Conservation (phyloP, 2,329 filamentous ascomycete species). For the Colletotrichum lini region DNA sequence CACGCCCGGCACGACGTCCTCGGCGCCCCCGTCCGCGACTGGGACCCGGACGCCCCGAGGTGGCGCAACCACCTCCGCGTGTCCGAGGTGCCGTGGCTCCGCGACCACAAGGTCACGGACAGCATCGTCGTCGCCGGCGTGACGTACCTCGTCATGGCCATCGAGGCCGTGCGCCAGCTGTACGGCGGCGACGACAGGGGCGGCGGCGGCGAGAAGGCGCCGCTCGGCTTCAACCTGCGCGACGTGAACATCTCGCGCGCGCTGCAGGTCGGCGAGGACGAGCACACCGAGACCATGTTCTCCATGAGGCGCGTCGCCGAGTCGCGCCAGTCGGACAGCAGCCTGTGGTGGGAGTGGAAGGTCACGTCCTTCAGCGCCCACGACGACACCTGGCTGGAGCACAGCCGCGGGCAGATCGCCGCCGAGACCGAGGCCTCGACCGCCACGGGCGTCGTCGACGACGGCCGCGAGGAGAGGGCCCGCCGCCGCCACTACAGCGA, state of each 20-base stretch:
- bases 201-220: too few relatives aligned
- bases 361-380: conserved; percentile 25
- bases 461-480: not conserved
- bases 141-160: conserved; percentile 50
- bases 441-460: not conserved
- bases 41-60: conserved; percentile 17
- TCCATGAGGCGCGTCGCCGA: conserved; percentile 33
- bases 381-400: conserved; percentile 28
- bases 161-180: conserved; percentile 42
- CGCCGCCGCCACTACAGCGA: conserved; percentile 6
- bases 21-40: conserved; percentile 24
- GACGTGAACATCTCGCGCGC: conserved; percentile 42
- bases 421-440: conserved; percentile 37
- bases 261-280: conserved; percentile 33
- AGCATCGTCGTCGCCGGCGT: conserved; percentile 57
- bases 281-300: conserved; percentile 42
- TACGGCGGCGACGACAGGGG: too few relatives aligned
- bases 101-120: conserved; percentile 62
- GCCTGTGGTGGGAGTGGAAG: conserved; percentile 32
- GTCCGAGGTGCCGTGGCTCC: conserved; percentile 58
- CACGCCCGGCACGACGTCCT: conserved; percentile 40
- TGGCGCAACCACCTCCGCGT: conserved; percentile 44
- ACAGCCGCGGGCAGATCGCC: conserved; percentile 40
- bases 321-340: conserved; percentile 47
- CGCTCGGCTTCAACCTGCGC: conserved; percentile 43